phyloP scores from a whole-genome alignment of 2,329 filamentous ascomycete species.

The Aureobasidium sp. region DNA sequence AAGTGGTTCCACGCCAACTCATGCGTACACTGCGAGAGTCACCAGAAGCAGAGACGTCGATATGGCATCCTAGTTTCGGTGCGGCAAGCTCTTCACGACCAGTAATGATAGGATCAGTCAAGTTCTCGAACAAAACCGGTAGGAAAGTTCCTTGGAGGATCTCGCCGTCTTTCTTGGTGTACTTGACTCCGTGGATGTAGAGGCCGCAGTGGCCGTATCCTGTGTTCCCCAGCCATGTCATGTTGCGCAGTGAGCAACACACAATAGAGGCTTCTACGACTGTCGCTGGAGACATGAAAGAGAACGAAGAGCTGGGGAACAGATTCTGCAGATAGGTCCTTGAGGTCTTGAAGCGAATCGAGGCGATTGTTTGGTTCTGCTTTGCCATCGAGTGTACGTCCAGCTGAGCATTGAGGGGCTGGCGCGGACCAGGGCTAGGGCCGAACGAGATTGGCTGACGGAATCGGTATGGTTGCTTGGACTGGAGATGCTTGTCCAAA shows the following conservation, averaged over 20 bases:
- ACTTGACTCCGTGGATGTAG: conserved; percentile 55
- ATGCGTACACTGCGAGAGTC: conserved; percentile 18
- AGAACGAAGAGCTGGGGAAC: conserved; percentile 31
- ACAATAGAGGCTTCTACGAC: conserved; percentile 34
- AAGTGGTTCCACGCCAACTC: conserved; percentile 32
- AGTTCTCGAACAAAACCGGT: conserved; percentile 50
- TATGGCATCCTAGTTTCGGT: conserved; percentile 39
- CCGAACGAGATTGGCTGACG: conserved; percentile 39
- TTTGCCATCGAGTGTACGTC: conserved; percentile 15
- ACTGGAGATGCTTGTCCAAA: conserved; percentile 46
- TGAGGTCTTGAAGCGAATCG: conserved; percentile 36
- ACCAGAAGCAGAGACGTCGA: conserved; percentile 20
- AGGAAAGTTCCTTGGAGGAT: conserved; percentile 46
- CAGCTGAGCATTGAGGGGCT: conserved; percentile 21
- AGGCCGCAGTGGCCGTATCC: conserved; percentile 53
- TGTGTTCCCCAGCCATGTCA: conserved; percentile 53
- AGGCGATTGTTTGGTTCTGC: conserved; percentile 28
- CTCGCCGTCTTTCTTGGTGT: conserved; percentile 43
- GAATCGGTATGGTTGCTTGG: conserved; percentile 33
- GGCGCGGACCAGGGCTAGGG: conserved; percentile 34
- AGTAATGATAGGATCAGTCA: conserved; percentile 52
- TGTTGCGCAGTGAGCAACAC: conserved; percentile 35
- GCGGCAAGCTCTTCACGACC: conserved; percentile 55
- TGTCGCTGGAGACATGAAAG: conserved; percentile 34
- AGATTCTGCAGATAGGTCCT: conserved; percentile 36